These are phyloP conservation scores for Amanita rubescens DNA, from an alignment of 768 basidiomycete genomes.

Conservation along the genomic window DNA sequence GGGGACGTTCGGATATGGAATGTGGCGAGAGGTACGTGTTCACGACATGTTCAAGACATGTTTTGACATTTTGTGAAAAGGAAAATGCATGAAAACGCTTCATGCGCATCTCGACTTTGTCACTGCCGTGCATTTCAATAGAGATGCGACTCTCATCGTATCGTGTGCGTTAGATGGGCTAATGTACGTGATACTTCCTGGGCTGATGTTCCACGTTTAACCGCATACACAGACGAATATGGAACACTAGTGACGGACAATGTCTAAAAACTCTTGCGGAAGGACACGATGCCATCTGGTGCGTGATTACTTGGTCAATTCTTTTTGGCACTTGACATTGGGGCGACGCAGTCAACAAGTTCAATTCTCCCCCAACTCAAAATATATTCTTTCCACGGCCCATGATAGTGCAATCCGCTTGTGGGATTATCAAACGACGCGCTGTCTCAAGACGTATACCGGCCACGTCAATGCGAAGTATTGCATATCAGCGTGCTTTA, in stretches of 20 bases:
- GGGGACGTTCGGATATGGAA: constrained; percentile 95
- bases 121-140: constrained; percentile 89
- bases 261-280: constrained; percentile 95
- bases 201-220: constrained; percentile 1
- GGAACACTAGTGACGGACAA: constrained; percentile 88
- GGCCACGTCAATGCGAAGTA: constrained; percentile 81
- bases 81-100: constrained; percentile 77
- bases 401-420: constrained; percentile 90
- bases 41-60: neutral
- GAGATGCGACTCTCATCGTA: constrained; percentile 86
- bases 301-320: constrained; percentile 9
- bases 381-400: constrained; percentile 89
- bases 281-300: constrained; percentile 82
- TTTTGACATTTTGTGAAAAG: constrained; percentile 28
- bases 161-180: constrained; percentile 90
- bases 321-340: neutral
- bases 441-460: constrained; percentile 83
- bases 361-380: constrained; percentile 92
- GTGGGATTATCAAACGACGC: constrained; percentile 91
- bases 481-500: constrained; percentile 80
- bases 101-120: constrained; percentile 95
- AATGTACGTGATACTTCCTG: constrained; percentile 52
- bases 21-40: constrained; percentile 56
- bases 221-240: constrained; percentile 69
- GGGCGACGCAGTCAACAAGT: constrained; percentile 64